phyloP scores from a whole-genome alignment of 345 rosid genomes.

The Pistacia vera region DNA sequence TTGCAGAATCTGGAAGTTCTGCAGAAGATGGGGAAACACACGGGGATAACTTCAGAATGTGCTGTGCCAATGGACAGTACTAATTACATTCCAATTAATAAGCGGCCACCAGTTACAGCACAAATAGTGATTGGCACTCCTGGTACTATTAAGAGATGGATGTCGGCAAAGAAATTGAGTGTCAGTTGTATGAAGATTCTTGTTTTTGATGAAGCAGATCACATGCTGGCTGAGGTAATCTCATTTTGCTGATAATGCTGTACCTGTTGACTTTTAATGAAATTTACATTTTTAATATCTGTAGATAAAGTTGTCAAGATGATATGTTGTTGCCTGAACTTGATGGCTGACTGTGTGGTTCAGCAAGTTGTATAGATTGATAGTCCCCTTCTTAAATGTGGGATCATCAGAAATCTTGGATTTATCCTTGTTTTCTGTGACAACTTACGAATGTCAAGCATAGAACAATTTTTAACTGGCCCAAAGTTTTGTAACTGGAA shows the following conservation, averaged over 20 bases:
- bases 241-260: constrained; percentile 9
- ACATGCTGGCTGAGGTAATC: constrained; percentile 86
- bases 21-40: constrained; percentile 88
- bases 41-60: constrained; percentile 71
- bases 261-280: background rate
- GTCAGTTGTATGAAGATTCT: constrained; percentile 61
- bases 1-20: constrained; percentile 89
- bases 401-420: no score
- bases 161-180: constrained; percentile 63
- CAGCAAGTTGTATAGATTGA: no score
- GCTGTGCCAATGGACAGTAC: constrained; percentile 71
- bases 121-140: constrained; percentile 98
- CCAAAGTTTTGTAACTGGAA: no score
- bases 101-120: constrained; percentile 49
- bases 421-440: background rate
- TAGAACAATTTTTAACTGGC: no score
- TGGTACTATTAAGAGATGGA: constrained; percentile 86
- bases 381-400: no score
- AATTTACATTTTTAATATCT: background rate
- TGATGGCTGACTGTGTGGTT: no score
- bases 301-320: no score
- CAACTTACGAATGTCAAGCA: background rate
- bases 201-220: constrained; percentile 98
- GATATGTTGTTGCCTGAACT: no score
- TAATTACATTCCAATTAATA: constrained; percentile 34